phyloP scores from a whole-genome alignment of 306 rosid species.

The Acacia crassicarpa region DNA sequence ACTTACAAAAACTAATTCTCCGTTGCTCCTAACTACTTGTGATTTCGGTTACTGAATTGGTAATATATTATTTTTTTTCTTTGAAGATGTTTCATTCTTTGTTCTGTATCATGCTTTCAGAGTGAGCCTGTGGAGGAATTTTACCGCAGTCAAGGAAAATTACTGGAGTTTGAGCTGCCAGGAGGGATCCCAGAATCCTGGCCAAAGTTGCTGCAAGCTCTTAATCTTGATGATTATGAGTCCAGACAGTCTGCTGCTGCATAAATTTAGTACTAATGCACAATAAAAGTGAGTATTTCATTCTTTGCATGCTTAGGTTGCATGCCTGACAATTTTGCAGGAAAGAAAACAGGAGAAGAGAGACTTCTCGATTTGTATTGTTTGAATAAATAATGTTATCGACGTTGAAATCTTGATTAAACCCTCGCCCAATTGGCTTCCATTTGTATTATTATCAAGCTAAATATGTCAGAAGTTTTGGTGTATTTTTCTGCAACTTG shows the following conservation, averaged over 20 bases:
- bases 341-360: constrained; percentile 26
- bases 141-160: constrained; percentile 70
- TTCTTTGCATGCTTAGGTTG: constrained; percentile 52
- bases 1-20: background rate
- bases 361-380: constrained; percentile 30
- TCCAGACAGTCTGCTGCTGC: constrained; percentile 79
- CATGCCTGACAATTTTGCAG: constrained; percentile 57
- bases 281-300: constrained; percentile 45
- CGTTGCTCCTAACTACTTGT: constrained; percentile 4
- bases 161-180: constrained; percentile 91
- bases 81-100: constrained; percentile 14
- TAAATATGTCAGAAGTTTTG: constrained; percentile 28
- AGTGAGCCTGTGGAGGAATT: constrained; percentile 87
- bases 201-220: constrained; percentile 90
- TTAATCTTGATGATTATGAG: constrained; percentile 78
- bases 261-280: constrained; percentile 36
- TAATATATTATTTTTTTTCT: background rate
- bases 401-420: constrained; percentile 30
- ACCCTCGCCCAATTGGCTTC: constrained; percentile 20
- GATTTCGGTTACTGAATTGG: background rate
- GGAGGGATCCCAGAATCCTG: constrained; percentile 98
- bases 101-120: constrained; percentile 45
- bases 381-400: constrained; percentile 29
- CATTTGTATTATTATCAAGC: constrained; percentile 1
- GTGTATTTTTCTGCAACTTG: constrained; percentile 26